phyloP scores from a whole-genome alignment of 2,329 filamentous ascomycete genomes.

The Diplodia sapinea region DNA sequence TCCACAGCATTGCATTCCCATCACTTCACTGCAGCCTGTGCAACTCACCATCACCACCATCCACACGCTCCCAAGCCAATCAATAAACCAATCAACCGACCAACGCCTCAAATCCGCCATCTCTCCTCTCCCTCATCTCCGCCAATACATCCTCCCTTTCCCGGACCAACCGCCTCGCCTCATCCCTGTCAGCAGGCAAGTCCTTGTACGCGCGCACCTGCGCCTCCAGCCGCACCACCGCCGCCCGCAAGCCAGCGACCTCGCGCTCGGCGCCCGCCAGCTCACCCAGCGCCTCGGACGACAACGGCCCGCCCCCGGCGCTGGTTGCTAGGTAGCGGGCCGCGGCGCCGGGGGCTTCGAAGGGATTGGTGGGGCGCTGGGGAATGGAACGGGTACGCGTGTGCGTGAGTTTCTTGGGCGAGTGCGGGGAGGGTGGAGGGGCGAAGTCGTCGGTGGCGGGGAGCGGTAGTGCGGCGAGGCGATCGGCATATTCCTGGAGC shows the following conservation, averaged over 20 bases:
- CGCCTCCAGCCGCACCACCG: conserved; percentile 7
- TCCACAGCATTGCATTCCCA: neutral
- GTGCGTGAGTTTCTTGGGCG: neutral
- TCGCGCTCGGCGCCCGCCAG: neutral
- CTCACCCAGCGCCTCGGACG: neutral
- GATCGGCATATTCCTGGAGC: conserved; percentile 66
- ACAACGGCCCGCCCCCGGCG: neutral
- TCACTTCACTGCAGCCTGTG: neutral
- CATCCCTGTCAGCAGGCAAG: conserved; percentile 68
- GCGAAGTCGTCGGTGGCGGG: neutral
- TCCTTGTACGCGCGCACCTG: conserved; percentile 24
- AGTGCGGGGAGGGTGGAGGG: neutral
- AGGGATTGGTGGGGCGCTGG: neutral
- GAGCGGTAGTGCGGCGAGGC: conserved; percentile 46
- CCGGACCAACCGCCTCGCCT: conserved; percentile 74
- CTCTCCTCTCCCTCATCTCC: conserved; percentile 66
- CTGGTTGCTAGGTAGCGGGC: conserved; percentile 35
- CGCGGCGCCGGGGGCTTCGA: conserved; percentile 5
- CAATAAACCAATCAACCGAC: conserved; percentile 53
- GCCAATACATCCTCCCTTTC: conserved; percentile 68
- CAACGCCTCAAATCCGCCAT: conserved; percentile 75
- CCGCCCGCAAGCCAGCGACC: conserved; percentile 15
- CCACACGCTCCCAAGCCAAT: neutral
- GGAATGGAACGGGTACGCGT: neutral
- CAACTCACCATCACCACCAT: neutral